phyloP scores from a whole-genome alignment of 139 green algal species.

The Raphidocelis subcapitata region DNA sequence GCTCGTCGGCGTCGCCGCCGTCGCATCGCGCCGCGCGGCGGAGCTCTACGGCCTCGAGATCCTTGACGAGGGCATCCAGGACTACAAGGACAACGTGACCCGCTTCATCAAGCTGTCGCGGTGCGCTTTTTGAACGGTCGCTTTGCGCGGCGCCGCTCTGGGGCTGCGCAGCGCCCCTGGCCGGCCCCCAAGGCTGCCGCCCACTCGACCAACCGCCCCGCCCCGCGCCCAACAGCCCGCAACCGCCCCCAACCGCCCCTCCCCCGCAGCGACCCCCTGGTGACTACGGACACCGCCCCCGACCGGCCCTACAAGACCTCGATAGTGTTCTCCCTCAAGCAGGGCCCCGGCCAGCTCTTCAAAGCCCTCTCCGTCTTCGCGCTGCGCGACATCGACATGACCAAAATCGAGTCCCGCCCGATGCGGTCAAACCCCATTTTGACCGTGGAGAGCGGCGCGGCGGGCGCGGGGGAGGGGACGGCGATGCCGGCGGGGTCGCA shows the following conservation, averaged over 20 bases:
- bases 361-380: slow-evolving; percentile 96
- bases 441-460: slow-evolving; percentile 3
- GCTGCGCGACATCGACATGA: slow-evolving; percentile 95
- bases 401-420: slow-evolving; percentile 94
- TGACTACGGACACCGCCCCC: slow-evolving; percentile 46
- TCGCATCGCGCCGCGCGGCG: slow-evolving; percentile 49
- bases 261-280: slow-evolving; percentile 76
- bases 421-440: slow-evolving; percentile 75
- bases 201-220: too few relatives aligned
- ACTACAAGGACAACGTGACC: slow-evolving; percentile 91
- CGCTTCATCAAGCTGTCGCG: slow-evolving; percentile 93
- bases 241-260: neutral
- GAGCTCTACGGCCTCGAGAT: slow-evolving; percentile 65
- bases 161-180: too few relatives aligned
- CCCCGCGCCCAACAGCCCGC: too few relatives aligned
- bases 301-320: slow-evolving; percentile 80
- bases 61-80: slow-evolving; percentile 63
- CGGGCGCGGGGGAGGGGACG: neutral
- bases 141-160: too few relatives aligned
- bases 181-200: too few relatives aligned
- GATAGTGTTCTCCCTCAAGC: slow-evolving; percentile 86
- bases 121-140: slow-evolving; percentile 30
- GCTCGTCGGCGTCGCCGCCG: slow-evolving; percentile 38
- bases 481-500: slow-evolving; percentile 16
- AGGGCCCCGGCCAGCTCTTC: slow-evolving; percentile 93